Evolutionary conservation across 495 filamentous ascomycete species (phyloP), one percentile per base, ranked within the genome.

Genomic region (Talaromyces nanjingensis): DNA sequence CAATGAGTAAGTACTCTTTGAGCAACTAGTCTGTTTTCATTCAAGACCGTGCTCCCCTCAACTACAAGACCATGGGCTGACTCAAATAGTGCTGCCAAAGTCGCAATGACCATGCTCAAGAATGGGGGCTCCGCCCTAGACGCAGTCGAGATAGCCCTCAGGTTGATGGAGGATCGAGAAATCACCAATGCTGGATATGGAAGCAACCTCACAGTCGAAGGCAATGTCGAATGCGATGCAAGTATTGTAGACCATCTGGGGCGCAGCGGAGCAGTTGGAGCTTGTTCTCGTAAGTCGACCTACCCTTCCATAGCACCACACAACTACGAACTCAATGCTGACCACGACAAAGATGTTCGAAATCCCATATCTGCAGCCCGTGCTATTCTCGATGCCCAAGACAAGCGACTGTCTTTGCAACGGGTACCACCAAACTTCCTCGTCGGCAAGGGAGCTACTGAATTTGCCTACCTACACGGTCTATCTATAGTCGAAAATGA

Each of bases 131-230:
- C 85, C 56, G 91, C 93, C 4, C 77, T 94, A 24, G 91, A 97
- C 65, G 94, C 94, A n/a, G 92, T 96, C 31, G 94, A 98, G 73
- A 86, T 89, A 59, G 93, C 96, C 29, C 84, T 98, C 64, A 89
- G 86, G 68, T 80, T 89, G 18, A 83, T 98, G 42, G 94, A 98
- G 73, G 90, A 98, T 70, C 86, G 87, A 54, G 91, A 96, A 67
- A 96, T 98, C 69, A 98, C 96, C 24, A 98, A 98, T 74, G 88
- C 93, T 16, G 94, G 96, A 16, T 97, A 88, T 68, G 96, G 96
- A 34, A 98, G 96, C 76, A 98, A 98, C 69, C 76, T 97, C n/a
- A 85, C 88, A 55, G 87, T 93, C 59, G 88, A 97, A 66, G 94
- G 94, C 3, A 84, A 86, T 16, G 94, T 97, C 25, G 96, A 98